Conservation (phyloP, 495 filamentous ascomycete species). For the Daldinia decipiens region DNA sequence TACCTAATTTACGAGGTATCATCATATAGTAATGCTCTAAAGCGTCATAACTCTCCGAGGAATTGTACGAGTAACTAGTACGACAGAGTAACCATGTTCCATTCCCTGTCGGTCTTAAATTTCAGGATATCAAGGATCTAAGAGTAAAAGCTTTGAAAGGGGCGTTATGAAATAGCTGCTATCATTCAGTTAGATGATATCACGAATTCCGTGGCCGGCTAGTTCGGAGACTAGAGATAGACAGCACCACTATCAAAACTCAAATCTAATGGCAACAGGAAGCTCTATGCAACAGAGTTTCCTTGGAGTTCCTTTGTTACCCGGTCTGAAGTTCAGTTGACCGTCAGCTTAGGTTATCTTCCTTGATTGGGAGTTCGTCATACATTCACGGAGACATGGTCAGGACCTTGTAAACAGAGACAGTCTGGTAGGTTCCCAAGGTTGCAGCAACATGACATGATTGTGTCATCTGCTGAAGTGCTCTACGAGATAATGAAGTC, state of each 20-base stretch:
- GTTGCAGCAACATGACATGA: slow-evolving; percentile 25
- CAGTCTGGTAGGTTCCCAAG: not conserved
- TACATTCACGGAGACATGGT: not conserved
- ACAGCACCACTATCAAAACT: slow-evolving; percentile 11
- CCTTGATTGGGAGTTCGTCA: not conserved
- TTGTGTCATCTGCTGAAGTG: slow-evolving; percentile 6
- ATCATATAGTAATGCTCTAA: not conserved
- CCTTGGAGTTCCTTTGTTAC: not conserved
- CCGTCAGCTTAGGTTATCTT: not conserved
- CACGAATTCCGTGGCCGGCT: slow-evolving; percentile 13
- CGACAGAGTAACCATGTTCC: not conserved
- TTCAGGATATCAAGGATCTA: not conserved
- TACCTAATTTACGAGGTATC: not conserved
- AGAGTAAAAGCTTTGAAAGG: not conserved
- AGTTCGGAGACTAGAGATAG: not conserved
- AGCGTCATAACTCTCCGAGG: not conserved
- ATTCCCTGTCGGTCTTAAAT: no score
- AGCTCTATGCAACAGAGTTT: not conserved
- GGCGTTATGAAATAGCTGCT: slow-evolving; percentile 1
- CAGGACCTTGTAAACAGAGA: not conserved
- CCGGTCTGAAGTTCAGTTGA: not conserved
- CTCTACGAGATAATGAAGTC: slow-evolving; percentile 35
- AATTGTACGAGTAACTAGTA: not conserved
- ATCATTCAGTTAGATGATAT: slow-evolving; percentile 23
- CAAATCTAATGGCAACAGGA: slow-evolving; percentile 17